These are phyloP conservation scores for Pyropia haitanensis DNA, from an alignment of 23 red algal species.

Conservation along the genomic window DNA sequence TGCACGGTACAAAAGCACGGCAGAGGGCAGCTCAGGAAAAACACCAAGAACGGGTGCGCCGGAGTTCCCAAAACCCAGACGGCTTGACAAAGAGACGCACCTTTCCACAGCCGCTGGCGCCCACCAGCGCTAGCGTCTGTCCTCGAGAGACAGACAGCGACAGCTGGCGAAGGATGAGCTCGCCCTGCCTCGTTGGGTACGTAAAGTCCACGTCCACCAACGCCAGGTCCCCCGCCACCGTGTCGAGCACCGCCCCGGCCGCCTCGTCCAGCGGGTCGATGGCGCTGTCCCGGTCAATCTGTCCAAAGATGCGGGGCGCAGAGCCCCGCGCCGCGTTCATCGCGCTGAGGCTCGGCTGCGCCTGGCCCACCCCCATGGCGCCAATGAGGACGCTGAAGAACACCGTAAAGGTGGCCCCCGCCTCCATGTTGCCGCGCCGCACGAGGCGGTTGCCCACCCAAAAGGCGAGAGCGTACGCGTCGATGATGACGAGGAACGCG, in stretches of 20 bases:
- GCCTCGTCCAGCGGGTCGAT: conserved; percentile 50
- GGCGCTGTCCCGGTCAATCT: conserved; percentile 39
- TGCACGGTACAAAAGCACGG: too few relatives aligned
- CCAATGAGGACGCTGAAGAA: conserved; percentile 87
- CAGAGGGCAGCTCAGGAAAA: too few relatives aligned
- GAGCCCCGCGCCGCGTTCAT: conserved; percentile 55
- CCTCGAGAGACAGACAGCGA: conserved; percentile 47
- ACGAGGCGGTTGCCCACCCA: conserved; percentile 62
- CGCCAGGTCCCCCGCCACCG: conserved; percentile 22
- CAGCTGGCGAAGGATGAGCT: conserved; percentile 55
- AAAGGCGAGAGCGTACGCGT: conserved; percentile 78
- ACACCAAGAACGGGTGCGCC: too few relatives aligned
- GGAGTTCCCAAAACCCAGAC: too few relatives aligned
- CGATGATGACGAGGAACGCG: conserved; percentile 62
- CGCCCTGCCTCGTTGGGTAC: conserved; percentile 56
- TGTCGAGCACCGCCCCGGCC: conserved; percentile 5
- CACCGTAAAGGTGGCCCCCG: conserved; percentile 54
- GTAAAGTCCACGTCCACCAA: conserved; percentile 75
- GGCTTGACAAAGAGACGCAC: too few relatives aligned
- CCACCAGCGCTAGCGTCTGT: conserved; percentile 77
- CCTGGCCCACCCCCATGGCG: conserved; percentile 78
- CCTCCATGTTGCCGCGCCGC: conserved; percentile 24
- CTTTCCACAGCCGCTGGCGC: conserved; percentile 86
- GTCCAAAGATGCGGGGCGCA: conserved; percentile 57
- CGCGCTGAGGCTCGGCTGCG: conserved; percentile 33